Base-by-base conservation (phyloP, 305 asterid genomes). In the Fraxinus ornus region DNA sequence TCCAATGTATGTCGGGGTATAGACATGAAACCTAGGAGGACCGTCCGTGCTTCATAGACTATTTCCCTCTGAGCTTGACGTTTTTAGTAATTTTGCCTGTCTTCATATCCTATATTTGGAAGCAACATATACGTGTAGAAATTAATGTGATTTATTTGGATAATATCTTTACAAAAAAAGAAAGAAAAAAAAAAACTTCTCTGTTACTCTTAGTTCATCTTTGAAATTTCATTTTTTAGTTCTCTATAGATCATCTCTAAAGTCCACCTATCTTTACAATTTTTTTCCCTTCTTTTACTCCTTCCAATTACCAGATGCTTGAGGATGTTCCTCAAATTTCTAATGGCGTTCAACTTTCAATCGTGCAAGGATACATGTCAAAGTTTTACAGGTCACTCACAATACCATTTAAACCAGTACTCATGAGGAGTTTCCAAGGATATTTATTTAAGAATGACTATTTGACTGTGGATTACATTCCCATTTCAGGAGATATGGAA, bases 311-410 rank as follows among this genome's bases (percentile, higher is more conserved):
- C 88, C 93, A 94, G 99, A 91, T 89, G 95, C 97, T 95, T 44
- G 99, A 97, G 91, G 98, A 93, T 86, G 97, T 77, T 85, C 97
- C 97, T 71, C 99, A 90, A 93, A 88, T 95, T 83, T 86, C 91
- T 62, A 91, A 89, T 68, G 98, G 94, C 62, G 93, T 97, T 44
- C 98, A 93, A 80, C 98, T 97, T 82, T 97, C 99, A 37, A 85
- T 95, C 49, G 98, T 97, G 83, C 99, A 97, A 93, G 98, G 99
- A 80, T 93, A 93, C 85, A 93, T 97, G 97, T 91, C 99, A 81
- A 97, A 89, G 88, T 93, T 94, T 86, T 97, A 91, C 94, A 93
- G 98, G 99, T 97, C 79, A 81, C 79, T 83, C 81, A 78, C 77
- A 55, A 55, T 60, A 37, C 17, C 71, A 76, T 79, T 83, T 68